Evolutionary conservation across 2,329 filamentous ascomycete genomes (phyloP).

Genomic region (Pseudofabraea citricarpa): DNA sequence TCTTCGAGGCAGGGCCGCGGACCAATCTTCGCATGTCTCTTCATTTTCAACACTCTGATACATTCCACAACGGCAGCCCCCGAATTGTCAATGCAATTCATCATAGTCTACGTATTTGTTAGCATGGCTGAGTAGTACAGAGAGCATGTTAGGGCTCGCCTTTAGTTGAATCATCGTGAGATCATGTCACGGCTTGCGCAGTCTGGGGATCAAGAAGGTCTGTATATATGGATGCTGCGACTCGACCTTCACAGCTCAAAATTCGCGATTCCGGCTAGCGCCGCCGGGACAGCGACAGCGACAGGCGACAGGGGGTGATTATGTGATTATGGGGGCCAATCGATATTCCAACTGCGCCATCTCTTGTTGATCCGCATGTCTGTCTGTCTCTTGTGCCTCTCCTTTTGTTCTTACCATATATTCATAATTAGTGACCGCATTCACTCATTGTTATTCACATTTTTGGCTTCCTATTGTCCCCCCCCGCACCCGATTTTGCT

Average conservation of each 20-base stretch:
- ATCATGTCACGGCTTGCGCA: conserved; percentile 17
- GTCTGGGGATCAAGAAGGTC: no score
- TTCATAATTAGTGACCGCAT: no score
- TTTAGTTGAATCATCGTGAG: conserved; percentile 88
- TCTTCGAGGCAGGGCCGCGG: conserved; percentile 29
- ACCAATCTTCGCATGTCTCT: conserved; percentile 86
- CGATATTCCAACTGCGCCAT: not conserved
- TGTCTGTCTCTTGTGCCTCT: no score
- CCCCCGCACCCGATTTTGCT: no score
- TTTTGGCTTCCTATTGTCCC: no score
- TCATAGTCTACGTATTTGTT: conserved; percentile 44
- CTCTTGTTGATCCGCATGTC: not conserved
- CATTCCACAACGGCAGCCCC: conserved; percentile 97
- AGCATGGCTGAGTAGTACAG: conserved; percentile 1
- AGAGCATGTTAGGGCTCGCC: conserved; percentile 37
- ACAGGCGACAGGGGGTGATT: not conserved
- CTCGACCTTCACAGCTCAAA: no score
- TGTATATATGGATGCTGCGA: no score
- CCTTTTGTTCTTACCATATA: no score
- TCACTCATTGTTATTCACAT: no score
- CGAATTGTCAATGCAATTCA: conserved; percentile 99
- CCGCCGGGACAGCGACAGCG: no score
- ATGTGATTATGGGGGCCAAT: not conserved
- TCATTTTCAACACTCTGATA: conserved; percentile 86
- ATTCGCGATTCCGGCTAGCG: not conserved